Conservation (phyloP, 2,329 filamentous ascomycete genomes). For the Xylaria sp. region DNA sequence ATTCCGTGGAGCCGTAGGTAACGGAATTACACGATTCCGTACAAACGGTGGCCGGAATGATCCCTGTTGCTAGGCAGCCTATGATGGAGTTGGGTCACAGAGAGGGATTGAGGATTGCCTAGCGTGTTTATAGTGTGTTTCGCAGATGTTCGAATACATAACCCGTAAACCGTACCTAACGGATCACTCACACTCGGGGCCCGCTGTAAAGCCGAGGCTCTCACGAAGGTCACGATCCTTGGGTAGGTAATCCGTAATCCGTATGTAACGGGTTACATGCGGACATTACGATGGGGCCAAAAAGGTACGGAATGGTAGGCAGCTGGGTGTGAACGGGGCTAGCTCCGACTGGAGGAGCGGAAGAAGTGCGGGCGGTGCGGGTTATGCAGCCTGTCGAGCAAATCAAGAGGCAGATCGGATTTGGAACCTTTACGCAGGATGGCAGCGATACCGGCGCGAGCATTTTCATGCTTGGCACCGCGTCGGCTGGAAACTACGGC, state of each 20-base stretch:
- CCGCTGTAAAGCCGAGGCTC: neutral
- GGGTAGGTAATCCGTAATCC: no score
- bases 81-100: no score
- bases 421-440: neutral
- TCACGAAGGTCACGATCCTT: neutral
- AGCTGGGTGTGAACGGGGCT: neutral
- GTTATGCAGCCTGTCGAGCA: neutral
- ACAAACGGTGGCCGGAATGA: neutral
- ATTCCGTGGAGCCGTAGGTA: neutral
- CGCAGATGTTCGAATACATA: neutral
- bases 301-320: no score
- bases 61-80: no score
- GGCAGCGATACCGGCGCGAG: slow-evolving; percentile 14
- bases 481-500: neutral
- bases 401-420: neutral
- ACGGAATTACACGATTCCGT: neutral
- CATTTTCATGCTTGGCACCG: neutral
- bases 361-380: neutral
- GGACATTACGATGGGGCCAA: neutral
- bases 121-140: no score
- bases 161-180: neutral
- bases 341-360: neutral
- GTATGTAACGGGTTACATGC: neutral
- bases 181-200: no score
- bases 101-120: no score